Evolutionary conservation across 2,329 filamentous ascomycete genomes (phyloP).

Genomic region (Bretziella fagacearum): DNA sequence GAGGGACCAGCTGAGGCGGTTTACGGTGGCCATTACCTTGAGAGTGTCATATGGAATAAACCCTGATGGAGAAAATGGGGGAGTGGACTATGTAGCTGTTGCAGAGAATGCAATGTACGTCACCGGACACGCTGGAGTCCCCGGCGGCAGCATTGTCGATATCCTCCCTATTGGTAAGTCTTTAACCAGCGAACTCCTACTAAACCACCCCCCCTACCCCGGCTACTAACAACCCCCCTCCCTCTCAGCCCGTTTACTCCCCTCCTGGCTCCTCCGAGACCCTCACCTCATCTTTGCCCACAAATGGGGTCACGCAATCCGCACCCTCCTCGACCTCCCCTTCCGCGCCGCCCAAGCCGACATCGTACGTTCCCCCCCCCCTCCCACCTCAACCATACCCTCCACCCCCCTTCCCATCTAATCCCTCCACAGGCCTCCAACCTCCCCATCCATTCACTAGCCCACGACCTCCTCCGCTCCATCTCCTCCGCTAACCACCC

Average conservation of each 20-base stretch:
- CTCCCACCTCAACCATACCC: conserved; percentile 15
- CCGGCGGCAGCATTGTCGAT: conserved; percentile 26
- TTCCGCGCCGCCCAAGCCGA: conserved; percentile 19
- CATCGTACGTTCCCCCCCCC: not conserved
- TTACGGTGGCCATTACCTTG: not conserved
- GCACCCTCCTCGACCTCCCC: conserved; percentile 21
- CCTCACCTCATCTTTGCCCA: conserved; percentile 19
- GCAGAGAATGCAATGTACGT: conserved; percentile 21
- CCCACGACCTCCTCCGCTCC: conserved; percentile 18
- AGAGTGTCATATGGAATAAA: not conserved
- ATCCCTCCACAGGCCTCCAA: not conserved
- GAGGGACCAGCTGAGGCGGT: not conserved
- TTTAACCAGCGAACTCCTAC: not conserved
- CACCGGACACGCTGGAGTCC: conserved; percentile 21
- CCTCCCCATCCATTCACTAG: conserved; percentile 18
- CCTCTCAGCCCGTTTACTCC: not conserved
- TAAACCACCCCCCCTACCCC: not conserved
- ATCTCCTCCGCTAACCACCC: conserved; percentile 5
- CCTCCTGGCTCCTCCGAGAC: not conserved
- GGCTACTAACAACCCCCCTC: not conserved
- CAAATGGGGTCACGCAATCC: conserved; percentile 22
- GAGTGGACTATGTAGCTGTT: conserved; percentile 19
- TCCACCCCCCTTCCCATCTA: conserved; percentile 18
- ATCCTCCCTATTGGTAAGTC: conserved; percentile 25
- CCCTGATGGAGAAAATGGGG: not conserved